Evolutionary conservation across 345 rosid species (phyloP).

Genomic region (Diplotaxis tenuifolia): DNA sequence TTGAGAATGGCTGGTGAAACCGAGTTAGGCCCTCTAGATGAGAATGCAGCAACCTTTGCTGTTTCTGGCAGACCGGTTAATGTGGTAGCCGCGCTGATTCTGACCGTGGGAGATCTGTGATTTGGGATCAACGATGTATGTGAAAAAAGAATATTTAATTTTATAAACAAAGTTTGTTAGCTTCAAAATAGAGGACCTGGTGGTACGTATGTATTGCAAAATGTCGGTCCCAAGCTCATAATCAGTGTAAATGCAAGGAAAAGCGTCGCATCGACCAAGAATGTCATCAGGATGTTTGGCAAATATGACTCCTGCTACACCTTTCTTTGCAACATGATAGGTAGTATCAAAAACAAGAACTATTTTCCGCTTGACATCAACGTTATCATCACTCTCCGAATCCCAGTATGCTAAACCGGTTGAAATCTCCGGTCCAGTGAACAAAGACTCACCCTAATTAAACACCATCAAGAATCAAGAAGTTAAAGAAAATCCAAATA

Average conservation of each 20-base stretch:
- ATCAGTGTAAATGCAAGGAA: conserved; percentile 23
- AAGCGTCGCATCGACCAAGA: conserved; percentile 1
- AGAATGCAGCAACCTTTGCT: conserved; percentile 38
- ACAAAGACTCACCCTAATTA: conserved; percentile 39
- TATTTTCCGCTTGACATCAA: conserved; percentile 28
- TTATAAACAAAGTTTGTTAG: conserved; percentile 10
- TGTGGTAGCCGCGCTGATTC: conserved; percentile 35
- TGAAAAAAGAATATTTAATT: background rate
- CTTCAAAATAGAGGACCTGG: conserved; percentile 26
- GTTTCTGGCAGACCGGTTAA: conserved; percentile 35
- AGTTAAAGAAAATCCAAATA: background rate
- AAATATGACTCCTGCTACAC: conserved; percentile 34
- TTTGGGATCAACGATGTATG: conserved; percentile 30
- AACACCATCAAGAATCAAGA: conserved; percentile 3
- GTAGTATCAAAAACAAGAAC: conserved; percentile 10
- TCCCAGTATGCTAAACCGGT: conserved; percentile 5
- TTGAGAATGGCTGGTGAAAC: conserved; percentile 56
- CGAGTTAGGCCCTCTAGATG: conserved; percentile 56
- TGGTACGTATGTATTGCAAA: conserved; percentile 35
- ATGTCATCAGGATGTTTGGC: conserved; percentile 22
- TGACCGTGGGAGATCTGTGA: conserved; percentile 27
- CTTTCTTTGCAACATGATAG: background rate
- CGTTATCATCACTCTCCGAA: background rate
- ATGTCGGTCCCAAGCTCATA: conserved; percentile 39
- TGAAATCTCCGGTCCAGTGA: conserved; percentile 30